Evolutionary conservation across 2,329 filamentous ascomycete species (phyloP).

Genomic region (Ceratocystis variospora): DNA sequence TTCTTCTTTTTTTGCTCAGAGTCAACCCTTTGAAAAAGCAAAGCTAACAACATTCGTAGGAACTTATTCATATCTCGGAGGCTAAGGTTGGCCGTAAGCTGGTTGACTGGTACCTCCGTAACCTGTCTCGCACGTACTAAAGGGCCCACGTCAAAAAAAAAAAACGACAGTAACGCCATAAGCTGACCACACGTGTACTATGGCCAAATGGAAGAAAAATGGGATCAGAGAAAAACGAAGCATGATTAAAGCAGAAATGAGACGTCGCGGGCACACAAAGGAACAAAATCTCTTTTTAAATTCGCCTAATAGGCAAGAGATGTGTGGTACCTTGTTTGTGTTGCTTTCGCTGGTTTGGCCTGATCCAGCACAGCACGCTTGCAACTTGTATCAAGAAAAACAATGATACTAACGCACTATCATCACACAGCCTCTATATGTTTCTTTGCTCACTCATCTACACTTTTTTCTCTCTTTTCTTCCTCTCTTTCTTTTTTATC

Average conservation of each 20-base stretch:
- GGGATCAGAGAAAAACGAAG: slow-evolving; percentile 19
- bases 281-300: slow-evolving; percentile 5
- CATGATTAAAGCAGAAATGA: slow-evolving; percentile 21
- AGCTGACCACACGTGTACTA: neutral
- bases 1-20: neutral
- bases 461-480: neutral
- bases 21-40: neutral
- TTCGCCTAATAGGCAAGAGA: neutral
- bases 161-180: neutral
- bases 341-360: neutral
- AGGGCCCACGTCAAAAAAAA: slow-evolving; percentile 20
- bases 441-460: slow-evolving; percentile 6
- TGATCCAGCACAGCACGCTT: neutral
- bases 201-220: slow-evolving; percentile 18
- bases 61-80: slow-evolving; percentile 96
- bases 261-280: slow-evolving; percentile 4
- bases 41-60: slow-evolving; percentile 34
- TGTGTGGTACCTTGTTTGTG: neutral
- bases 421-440: slow-evolving; percentile 1
- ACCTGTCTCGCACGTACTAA: slow-evolving; percentile 86
- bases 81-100: slow-evolving; percentile 95
- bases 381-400: neutral
- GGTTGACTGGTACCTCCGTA: slow-evolving; percentile 98
- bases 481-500: slow-evolving; percentile 5
- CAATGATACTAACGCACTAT: neutral